Base-by-base conservation (phyloP, 2,329 filamentous ascomycete genomes). In the Chaetomiaceae sp. region DNA sequence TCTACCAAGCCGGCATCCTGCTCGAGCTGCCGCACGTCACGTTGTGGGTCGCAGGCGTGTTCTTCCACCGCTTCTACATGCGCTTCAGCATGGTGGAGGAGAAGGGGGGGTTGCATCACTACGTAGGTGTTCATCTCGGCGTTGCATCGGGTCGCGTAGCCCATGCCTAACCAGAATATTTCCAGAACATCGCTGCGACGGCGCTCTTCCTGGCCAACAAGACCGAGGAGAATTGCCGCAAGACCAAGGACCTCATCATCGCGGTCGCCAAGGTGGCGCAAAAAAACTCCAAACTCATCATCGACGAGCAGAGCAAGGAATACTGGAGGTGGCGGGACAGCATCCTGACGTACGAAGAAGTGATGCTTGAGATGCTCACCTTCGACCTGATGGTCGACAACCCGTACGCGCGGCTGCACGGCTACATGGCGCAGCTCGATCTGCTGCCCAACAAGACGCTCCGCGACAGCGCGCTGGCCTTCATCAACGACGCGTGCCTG, bases 301-400 rank as follows among this genome's bases (percentile, higher is more conserved):
- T 97, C 42, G 93, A 98, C 62, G 93, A 97, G 67, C 90, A 97
- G 65, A 94, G 86, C 56, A 97, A 96, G 62, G 93, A 98, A 62
- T 98, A 93, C 64, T 98, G 93, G 93, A 81, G 86, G 60, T 98
- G 93, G 93, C 81, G 89, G 51, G 93, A 98, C 62, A 93, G 85
- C 48, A 95, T 98, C 47, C 72, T 97, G 12, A 84, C 86, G 55
- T 88, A 94, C 61, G 93, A 98, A 68, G 93, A 97, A 63, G 73
- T 91, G 35, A 85, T 98, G 70, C 76, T 98, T 14, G 93, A 97
- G 65, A 81, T 82, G 37, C 74, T 98, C 15, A 97, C 90, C 50
- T 98, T 98, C 65, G 93, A 98, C 63, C 74, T 98, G 37, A 88
- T 90, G 65, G 75, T 96, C 22, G 86, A 94, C 56, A 87, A 89